Evolutionary conservation across 257 asterid genomes (phyloP), one percentile per base, ranked within the genome.

Genomic region (Solanum ossicruentum): DNA sequence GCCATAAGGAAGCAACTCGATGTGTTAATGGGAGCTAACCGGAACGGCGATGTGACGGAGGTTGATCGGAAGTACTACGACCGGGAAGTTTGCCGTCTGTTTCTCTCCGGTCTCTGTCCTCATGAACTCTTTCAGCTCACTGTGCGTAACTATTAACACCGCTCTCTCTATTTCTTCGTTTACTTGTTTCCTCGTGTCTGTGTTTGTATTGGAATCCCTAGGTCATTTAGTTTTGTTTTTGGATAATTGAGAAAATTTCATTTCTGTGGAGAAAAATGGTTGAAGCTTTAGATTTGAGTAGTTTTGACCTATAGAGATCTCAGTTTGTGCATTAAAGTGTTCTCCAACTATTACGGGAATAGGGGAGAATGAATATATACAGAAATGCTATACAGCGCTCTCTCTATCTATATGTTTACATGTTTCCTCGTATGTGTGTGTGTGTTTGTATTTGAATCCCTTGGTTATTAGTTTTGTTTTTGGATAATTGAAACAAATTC

Each of bases 91-190:
- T 95, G 98, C 88, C 98, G 98, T 85, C 93, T 95, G 73, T 95
- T 86, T 91, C 98, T 95, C 88, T 89, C 97, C 77, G 98, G 98
- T 69, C 95, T 95, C 36, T 95, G 98, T 88, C 98, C 98, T 78
- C 98, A 95, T 89, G 98, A 95, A 71, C 98, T 95, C 81, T 95
- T 95, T 84, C 98, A 95, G 84, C 97, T 95, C 85, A 95, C 98
- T 56, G 98, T 95, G 80, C 85, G 94, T 84, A 66, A 32, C 23
- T 13, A 11, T 83, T 26, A 12, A 28, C 66, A 39, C 83, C 26
- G 28, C 54, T 60, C 23, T 49, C 15, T 26, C 12, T 55, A 4
- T 11, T 28, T 55, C 21, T 80, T 3, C 41, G 7, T 28, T 71
- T 15, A 13, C 81, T 13, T 21, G 41, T 21, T 63, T 41, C 43